Evolutionary conservation across 2,329 filamentous ascomycete species (phyloP), one percentile per base, ranked within the genome.

Genomic region (Chalaropsis ovoidea): DNA sequence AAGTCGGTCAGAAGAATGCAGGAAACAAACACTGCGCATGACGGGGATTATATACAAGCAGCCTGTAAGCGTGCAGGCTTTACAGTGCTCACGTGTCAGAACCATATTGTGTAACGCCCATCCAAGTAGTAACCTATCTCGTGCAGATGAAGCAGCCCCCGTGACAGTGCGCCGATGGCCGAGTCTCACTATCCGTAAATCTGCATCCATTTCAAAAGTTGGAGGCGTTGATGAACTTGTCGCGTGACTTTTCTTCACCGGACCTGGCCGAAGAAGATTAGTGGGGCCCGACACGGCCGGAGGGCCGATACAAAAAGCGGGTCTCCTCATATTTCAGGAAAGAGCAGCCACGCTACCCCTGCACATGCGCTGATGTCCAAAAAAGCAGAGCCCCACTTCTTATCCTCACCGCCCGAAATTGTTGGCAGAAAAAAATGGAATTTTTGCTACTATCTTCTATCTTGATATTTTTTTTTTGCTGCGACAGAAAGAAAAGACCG

Each of bases 371-470:
- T 22, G 11, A 35, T 41, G 35, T 61, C 13, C 58, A 61, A 45
- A 39, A 39, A 39, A 6, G 35, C 8, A 39, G 22, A 15, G 58
- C 47, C 45, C 62, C 62, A 52, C 62, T 54, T 52, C 35, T 41
- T 42, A 13, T 27, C 19, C 49, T 75, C 72, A 76, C 75, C 74
- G 74, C 75, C 72, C 71, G 73, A 58, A 39, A 73, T 74, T 75
- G 67, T 71, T 72, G 64, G 61, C 63, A 67, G 69, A 65, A 68
- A 68, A 72, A 69, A 69, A 58, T 67, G 65, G 61, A 67, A 43
- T 54, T 68, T 62, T 49, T 63, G 58, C 66, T 39, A 39, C 65
- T 67, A 68, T 69, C 69, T 64, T 62, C 39, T 35, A 61, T 56
- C 63, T 65, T 64, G 39, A 56, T 15, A 41, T 65, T 42, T 65